Conservation (phyloP, 2,329 filamentous ascomycete species). For the Apiospora marii region DNA sequence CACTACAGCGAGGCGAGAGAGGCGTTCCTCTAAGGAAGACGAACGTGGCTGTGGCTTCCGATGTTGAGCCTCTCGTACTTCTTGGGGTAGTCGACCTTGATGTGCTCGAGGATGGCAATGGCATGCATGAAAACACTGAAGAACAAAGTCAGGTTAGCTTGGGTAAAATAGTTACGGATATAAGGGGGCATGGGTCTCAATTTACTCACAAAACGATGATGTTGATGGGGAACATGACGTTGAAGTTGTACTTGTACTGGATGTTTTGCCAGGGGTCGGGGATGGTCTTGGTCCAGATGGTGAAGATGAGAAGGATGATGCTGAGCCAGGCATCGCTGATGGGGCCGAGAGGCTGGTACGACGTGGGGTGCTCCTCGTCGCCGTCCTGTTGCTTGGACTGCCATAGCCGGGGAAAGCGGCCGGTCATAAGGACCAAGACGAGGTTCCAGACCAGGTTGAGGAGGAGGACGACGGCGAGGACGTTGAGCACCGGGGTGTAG, state of each 20-base stretch:
- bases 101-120: neutral
- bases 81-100: neutral
- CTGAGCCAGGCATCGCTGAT: neutral
- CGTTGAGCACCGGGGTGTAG: neutral
- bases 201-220: neutral
- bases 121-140: neutral
- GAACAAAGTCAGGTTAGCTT: neutral
- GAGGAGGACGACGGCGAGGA: neutral
- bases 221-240: neutral
- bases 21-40: neutral
- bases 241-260: neutral
- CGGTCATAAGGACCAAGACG: neutral
- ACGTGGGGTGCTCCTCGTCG: neutral
- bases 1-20: neutral
- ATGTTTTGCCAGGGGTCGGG: neutral
- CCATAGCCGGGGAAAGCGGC: neutral
- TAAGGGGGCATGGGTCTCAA: neutral
- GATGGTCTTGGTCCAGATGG: neutral
- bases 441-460: neutral
- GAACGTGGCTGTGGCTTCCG: neutral
- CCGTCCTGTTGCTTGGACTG: neutral
- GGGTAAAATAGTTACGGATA: neutral
- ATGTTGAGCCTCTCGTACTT: neutral
- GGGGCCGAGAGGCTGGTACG: neutral
- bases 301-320: neutral